Conservation (phyloP, 192 early-diverging fungal species). For the Coemansia sp. region DNA sequence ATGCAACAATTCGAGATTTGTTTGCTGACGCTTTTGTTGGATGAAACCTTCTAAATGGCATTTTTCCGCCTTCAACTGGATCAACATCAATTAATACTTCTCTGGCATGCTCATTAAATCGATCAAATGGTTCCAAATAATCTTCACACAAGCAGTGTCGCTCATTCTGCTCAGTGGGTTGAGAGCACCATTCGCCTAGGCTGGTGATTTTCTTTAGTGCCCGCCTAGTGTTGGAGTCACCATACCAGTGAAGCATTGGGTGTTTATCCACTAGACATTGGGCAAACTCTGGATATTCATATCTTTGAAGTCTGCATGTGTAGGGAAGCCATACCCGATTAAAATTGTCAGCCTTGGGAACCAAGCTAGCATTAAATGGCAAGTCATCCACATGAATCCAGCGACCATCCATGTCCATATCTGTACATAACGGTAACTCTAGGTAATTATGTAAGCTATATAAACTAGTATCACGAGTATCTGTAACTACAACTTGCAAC, state of each 20-base stretch:
- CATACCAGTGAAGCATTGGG: constrained; percentile 47
- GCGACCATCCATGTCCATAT: constrained; percentile 36
- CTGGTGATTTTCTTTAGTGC: constrained; percentile 50
- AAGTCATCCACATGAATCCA: constrained; percentile 38
- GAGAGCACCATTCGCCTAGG: constrained; percentile 48
- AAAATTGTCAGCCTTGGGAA: constrained; percentile 28
- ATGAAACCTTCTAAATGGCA: neutral
- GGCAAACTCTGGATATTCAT: constrained; percentile 37
- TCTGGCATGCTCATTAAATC: constrained; percentile 3
- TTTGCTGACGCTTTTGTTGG: neutral
- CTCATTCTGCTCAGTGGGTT: constrained; percentile 2
- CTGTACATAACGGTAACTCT: constrained; percentile 46
- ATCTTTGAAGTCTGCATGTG: constrained; percentile 34
- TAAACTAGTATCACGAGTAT: neutral
- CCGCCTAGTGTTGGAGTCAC: constrained; percentile 56
- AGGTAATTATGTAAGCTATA: constrained; percentile 30
- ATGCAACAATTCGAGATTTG: neutral
- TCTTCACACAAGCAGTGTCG: constrained; percentile 53
- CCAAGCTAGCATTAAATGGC: constrained; percentile 7
- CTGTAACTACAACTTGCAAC: neutral
- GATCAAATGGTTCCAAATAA: constrained; percentile 19
- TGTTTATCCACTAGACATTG: constrained; percentile 38
- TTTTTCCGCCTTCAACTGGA: neutral
- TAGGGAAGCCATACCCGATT: constrained; percentile 55
- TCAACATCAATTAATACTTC: constrained; percentile 1